Conservation (phyloP, 2,329 filamentous ascomycete genomes). For the Onygenales sp. region DNA sequence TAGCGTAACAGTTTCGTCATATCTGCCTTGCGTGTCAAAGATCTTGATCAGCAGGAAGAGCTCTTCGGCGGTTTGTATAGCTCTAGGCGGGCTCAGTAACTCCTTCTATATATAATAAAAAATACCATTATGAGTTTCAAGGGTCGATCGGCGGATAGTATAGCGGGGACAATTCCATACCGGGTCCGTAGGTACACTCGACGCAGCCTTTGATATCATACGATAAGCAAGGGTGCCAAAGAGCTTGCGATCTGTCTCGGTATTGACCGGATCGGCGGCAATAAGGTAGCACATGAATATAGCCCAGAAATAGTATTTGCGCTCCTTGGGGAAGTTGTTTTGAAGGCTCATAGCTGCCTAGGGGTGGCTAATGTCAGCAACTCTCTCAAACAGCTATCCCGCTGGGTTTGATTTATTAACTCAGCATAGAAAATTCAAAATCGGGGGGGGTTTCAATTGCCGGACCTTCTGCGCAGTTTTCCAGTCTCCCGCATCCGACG, state of each 20-base stretch:
- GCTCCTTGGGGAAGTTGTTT: conserved; percentile 39
- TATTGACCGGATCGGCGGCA: conserved; percentile 24
- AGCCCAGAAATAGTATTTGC: conserved; percentile 42
- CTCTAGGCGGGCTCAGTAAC: conserved; percentile 30
- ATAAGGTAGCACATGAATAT: conserved; percentile 38
- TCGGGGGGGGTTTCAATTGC: background rate
- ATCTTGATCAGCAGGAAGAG: conserved; percentile 36
- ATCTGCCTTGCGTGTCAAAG: conserved; percentile 31
- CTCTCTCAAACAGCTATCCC: conserved; percentile 4
- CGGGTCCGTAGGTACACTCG: conserved; percentile 32
- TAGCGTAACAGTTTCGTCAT: conserved; percentile 32
- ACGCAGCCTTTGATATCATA: conserved; percentile 39
- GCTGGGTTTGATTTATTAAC: background rate
- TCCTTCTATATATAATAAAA: conserved; percentile 27
- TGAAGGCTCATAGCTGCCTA: conserved; percentile 42
- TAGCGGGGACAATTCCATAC: conserved; percentile 22
- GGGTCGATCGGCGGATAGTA: background rate
- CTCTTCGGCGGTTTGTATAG: conserved; percentile 39
- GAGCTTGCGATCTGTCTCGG: conserved; percentile 34
- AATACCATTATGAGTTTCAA: conserved; percentile 12
- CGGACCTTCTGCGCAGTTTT: conserved; percentile 41
- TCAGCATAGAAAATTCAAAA: background rate
- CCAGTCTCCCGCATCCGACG: conserved; percentile 34
- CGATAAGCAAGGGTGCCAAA: conserved; percentile 43
- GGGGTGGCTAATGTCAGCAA: conserved; percentile 14